Base-by-base conservation (phyloP, 148 eudicot genomes). In the Rhododendron simsii region DNA sequence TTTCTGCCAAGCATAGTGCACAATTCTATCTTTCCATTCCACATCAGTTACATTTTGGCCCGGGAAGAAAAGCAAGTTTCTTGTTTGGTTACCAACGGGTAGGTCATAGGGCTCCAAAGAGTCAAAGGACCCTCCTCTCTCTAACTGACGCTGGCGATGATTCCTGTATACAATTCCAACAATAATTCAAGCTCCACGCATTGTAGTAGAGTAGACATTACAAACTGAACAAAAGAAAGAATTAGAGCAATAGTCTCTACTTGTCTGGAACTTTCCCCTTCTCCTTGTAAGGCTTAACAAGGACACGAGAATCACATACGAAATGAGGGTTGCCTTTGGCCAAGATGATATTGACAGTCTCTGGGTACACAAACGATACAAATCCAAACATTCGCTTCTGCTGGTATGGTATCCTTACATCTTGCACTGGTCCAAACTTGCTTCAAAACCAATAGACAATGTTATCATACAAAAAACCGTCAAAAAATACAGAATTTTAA, bases 351-450 rank as follows among this genome's bases (percentile, higher is more conserved):
- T 91, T 96, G 73, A 96, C 98, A 26, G 98, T 96, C 79, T 94
- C 98, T 23, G 99, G 89, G 53, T 92, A 93, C 16, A 93, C 87
- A 85, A 96, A 96, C 3, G 99, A 95, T 21, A 96, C 99, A 69
- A 96, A 96, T 0, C 98, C 99, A 92, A 96, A 96, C 99, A 96
- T 96, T 84, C 98, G 90, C 91, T 96, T 96, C 87, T 92, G 98
- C 91, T 96, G 99, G 88, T 93, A 95, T 23, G 99, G 99, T 48
- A 96, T 96, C 89, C 99, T 92, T 87, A 96, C 99, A 91, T 96
- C 99, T 90, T 95, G 96, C 57, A 96, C 99, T 20, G 98, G 99
- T 89, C 98, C 99, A 88, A 85, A 96, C 61, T 88, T 79, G 89
- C 98, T 96, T 90, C 91, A 67, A 92, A 81, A 78, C 61, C 77